Conservation (phyloP, 2,329 filamentous ascomycete genomes). For the Cryphonectria carpinicola region DNA sequence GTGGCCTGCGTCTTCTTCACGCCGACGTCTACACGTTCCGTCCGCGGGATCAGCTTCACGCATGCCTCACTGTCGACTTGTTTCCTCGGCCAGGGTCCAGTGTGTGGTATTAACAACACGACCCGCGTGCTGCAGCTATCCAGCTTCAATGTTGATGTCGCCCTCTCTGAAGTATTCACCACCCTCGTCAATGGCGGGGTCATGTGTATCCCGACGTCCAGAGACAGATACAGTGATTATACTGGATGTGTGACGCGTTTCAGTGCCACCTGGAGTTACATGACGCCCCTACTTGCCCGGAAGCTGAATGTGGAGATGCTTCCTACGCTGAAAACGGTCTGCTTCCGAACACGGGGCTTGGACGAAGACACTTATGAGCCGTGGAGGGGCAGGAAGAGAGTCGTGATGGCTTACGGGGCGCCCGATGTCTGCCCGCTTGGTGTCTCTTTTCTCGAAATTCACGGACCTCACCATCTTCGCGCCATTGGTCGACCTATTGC, state of each 20-base stretch:
- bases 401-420: constrained; percentile 56
- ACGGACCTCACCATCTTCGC: constrained; percentile 41
- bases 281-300: constrained; percentile 63
- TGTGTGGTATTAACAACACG: constrained; percentile 51
- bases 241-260: constrained; percentile 53
- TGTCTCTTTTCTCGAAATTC: constrained; percentile 52
- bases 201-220: constrained; percentile 59
- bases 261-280: constrained; percentile 55
- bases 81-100: constrained; percentile 54
- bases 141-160: constrained; percentile 59
- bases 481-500: constrained; percentile 53
- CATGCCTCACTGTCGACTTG: constrained; percentile 62
- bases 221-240: constrained; percentile 55
- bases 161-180: constrained; percentile 57
- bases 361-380: constrained; percentile 53
- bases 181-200: constrained; percentile 61
- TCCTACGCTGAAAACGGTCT: constrained; percentile 45
- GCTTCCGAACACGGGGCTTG: constrained; percentile 54
- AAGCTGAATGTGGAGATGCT: constrained; percentile 44
- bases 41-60: constrained; percentile 65
- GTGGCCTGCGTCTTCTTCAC: constrained; percentile 66
- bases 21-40: constrained; percentile 58
- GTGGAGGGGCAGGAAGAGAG: constrained; percentile 50
- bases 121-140: constrained; percentile 65
- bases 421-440: constrained; percentile 56